These are phyloP conservation scores for Magnaporthales sp. DNA, from an alignment of 2,329 filamentous ascomycete genomes.

Conservation along the genomic window DNA sequence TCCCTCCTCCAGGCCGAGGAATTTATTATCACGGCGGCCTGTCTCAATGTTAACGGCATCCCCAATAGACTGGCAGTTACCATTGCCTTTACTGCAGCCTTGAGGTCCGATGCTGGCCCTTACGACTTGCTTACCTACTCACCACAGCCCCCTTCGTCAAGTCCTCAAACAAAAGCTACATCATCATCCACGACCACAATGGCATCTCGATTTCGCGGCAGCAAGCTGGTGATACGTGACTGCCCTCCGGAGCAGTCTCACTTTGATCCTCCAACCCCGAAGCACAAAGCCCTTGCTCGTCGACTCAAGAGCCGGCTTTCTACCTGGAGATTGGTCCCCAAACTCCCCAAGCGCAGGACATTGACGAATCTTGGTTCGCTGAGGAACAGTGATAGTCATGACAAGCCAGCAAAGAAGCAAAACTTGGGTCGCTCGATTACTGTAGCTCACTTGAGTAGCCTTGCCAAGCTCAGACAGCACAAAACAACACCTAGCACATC, in stretches of 20 bases:
- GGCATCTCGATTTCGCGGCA: background rate
- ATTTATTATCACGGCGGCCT: background rate
- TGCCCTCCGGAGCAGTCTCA: background rate
- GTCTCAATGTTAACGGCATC: background rate
- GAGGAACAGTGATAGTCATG: background rate
- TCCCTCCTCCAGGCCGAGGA: too few relatives aligned
- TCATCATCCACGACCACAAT: background rate
- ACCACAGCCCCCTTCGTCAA: background rate
- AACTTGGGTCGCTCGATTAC: background rate
- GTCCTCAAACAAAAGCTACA: background rate
- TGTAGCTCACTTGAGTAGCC: background rate
- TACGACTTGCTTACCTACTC: background rate
- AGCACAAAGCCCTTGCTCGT: slow-evolving; percentile 1
- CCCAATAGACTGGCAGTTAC: background rate
- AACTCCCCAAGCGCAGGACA: background rate
- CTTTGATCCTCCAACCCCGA: background rate
- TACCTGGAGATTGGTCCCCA: background rate
- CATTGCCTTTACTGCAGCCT: background rate
- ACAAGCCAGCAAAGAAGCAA: background rate
- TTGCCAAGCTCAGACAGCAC: background rate
- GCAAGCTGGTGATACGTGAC: background rate
- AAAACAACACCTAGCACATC: background rate
- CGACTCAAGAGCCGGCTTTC: slow-evolving; percentile 1
- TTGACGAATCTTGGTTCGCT: background rate
- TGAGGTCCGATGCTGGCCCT: background rate